Evolutionary conservation across 169 alveolate species (phyloP), one percentile per base, ranked within the genome.

Genomic region (Plasmodium yoelii): DNA sequence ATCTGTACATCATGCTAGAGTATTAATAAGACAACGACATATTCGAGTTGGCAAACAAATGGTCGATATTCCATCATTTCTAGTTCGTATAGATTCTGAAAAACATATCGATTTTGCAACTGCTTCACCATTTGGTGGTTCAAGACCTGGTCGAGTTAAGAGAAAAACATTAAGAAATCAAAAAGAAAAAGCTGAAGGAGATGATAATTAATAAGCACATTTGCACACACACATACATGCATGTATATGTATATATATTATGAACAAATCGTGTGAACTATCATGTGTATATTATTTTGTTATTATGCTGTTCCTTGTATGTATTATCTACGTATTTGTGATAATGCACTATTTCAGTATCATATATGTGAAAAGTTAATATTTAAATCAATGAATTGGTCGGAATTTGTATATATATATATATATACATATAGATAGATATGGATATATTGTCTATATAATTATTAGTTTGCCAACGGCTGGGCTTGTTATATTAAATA

Each of bases 1-100:
- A 87, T 97, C 99, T 69, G 98, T 99, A 84, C 99, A 99, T 95
- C 99, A 99, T 93, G 99, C 99, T 34, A 96, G 99, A 74, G 98
- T 98, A 46, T 93, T 99, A 88, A 98, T 99, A 93, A 95, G 99
- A 91, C 99, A 99, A 95, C 97, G 99, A 92, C 99, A 99, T 97
- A 98, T 98, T 84, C 94, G 99, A 75, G 99, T 98, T 63, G 99
- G 99, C 73, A 97, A 97, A 95, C 99, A 98, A 93, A 95, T 99
- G 94, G 99, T 98, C 51, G 98, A 98, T 94, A 95, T 98, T 63
- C 99, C 99, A 15, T 97, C 99, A 68, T 99, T 97, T 97, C 91
- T 98, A 98, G 99, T 99, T 63, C 98, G 99, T 89, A 97, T 98
- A 19, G 99, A 98, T 93, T 97, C 99, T 49, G 99, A 99, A 96